Conservation (phyloP, 768 basidiomycete species). For the Lyophyllum atratum region DNA sequence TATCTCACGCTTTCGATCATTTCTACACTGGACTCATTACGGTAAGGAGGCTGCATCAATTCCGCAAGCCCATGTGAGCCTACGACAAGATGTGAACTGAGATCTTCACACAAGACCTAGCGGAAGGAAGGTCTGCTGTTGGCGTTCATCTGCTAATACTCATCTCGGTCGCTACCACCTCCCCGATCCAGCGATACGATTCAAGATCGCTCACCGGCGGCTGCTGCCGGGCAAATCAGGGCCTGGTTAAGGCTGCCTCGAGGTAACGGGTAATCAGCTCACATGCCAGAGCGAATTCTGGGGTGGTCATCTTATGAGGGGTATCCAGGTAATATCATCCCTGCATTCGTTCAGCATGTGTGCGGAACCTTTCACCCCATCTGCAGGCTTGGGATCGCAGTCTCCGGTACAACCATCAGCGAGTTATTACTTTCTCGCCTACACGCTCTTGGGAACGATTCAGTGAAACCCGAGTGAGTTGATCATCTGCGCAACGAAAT, state of each 20-base stretch:
- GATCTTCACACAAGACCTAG: constrained; percentile 17
- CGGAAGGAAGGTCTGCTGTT: constrained; percentile 7
- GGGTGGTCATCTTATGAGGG: constrained; percentile 31
- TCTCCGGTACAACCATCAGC: neutral
- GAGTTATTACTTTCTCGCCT: neutral
- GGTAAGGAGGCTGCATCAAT: constrained; percentile 29
- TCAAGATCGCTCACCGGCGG: constrained; percentile 30
- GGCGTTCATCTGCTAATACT: constrained; percentile 5
- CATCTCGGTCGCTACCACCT: constrained; percentile 5
- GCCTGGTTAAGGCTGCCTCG: constrained; percentile 26
- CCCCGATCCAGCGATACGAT: constrained; percentile 21
- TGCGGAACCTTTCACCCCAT: constrained; percentile 7
- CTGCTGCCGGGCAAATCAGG: constrained; percentile 30
- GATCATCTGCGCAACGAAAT: neutral
- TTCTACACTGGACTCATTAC: constrained; percentile 20
- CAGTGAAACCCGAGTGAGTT: neutral
- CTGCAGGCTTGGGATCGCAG: neutral
- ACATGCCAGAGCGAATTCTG: constrained; percentile 29
- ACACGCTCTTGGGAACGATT: constrained; percentile 1
- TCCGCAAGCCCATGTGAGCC: constrained; percentile 17
- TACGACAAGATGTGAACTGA: constrained; percentile 19
- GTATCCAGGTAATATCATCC: constrained; percentile 21
- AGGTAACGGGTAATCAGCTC: constrained; percentile 21
- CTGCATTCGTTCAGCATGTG: constrained; percentile 21
- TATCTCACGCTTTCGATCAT: constrained; percentile 33